Percentiles rank a stretch among this genome's conserved stretches.
These are phyloP conservation scores for Durusdinium trenchii DNA, from an alignment of 73 alveolate genomes.

Conservation along the genomic window DNA sequence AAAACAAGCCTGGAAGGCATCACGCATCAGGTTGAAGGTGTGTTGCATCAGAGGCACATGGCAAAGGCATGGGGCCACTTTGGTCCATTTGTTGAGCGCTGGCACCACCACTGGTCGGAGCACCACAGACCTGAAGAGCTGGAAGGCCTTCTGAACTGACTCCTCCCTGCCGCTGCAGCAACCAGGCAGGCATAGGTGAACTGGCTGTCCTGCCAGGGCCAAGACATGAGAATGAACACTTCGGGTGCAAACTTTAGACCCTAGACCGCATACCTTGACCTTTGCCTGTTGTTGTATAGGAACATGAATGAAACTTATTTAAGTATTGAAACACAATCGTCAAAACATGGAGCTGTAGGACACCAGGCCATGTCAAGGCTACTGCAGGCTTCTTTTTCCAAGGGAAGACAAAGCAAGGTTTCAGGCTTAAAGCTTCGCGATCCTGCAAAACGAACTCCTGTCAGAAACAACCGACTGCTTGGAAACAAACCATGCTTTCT, in stretches of 20 bases:
- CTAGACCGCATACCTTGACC: no score
- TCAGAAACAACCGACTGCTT: no score
- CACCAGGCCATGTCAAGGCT: background rate
- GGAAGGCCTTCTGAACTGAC: background rate
- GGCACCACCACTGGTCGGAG: constrained; percentile 20
- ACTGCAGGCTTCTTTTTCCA: background rate
- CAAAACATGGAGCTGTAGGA: background rate
- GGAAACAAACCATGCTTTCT: no score
- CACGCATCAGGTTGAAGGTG: background rate
- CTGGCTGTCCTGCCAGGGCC: constrained; percentile 49
- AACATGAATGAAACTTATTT: no score
- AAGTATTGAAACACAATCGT: background rate
- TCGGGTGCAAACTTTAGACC: background rate
- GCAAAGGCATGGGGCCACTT: constrained; percentile 29
- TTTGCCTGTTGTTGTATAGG: no score
- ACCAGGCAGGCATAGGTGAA: constrained; percentile 51
- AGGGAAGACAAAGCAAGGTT: background rate
- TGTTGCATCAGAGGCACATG: background rate
- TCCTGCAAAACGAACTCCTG: no score
- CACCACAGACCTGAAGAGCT: background rate
- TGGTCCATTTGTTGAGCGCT: constrained; percentile 64
- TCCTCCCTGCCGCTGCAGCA: constrained; percentile 12
- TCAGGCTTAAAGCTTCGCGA: no score
- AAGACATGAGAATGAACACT: background rate
- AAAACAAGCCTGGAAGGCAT: background rate